Base-by-base conservation (phyloP, 495 filamentous ascomycete genomes). In the Apodospora peruviana region DNA sequence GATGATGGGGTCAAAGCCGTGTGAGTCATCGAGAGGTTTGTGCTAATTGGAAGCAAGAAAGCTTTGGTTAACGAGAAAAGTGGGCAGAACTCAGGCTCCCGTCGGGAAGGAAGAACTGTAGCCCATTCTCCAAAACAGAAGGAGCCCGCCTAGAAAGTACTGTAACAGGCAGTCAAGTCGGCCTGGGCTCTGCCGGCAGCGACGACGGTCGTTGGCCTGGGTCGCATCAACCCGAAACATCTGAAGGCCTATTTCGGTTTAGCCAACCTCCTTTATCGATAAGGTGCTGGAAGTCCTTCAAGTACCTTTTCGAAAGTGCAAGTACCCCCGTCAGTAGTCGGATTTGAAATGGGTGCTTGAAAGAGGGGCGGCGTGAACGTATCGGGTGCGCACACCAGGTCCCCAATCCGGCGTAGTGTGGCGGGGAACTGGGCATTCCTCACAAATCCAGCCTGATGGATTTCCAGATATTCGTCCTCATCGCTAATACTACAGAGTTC, bases 401-500 rank as follows among this genome's bases (percentile, higher is more conserved):
- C n/a, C n/a, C n/a, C n/a, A n/a, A n/a, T n/a, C n/a, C n/a, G n/a
- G n/a, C n/a, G n/a, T n/a, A n/a, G n/a, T n/a, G n/a, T n/a, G n/a
- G n/a, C n/a, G n/a, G n/a, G n/a, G n/a, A n/a, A n/a, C n/a, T n/a
- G 27, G 24, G 40, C 10, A 11, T 25, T 57, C 49, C 45, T 52
- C 50, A 46, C 54, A 50, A 52, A 57, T 51, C 54, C 49, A 57
- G 49, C 49, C 49, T 40, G 45, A 56, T 21, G 53, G 48, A 53
- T 44, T 57, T 42, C 43, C 38, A 39, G 18, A 47, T 37, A n/a
- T n/a, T n/a, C n/a, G n/a, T n/a, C n/a, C n/a, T n/a, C n/a, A n/a
- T n/a, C n/a, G n/a, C n/a, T n/a, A n/a, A n/a, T n/a, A n/a, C n/a
- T n/a, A n/a, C n/a, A n/a, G n/a, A n/a, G n/a, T n/a, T n/a, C n/a